phyloP scores from a whole-genome alignment of 331 rosid species.

The Pyracantha coccinea region DNA sequence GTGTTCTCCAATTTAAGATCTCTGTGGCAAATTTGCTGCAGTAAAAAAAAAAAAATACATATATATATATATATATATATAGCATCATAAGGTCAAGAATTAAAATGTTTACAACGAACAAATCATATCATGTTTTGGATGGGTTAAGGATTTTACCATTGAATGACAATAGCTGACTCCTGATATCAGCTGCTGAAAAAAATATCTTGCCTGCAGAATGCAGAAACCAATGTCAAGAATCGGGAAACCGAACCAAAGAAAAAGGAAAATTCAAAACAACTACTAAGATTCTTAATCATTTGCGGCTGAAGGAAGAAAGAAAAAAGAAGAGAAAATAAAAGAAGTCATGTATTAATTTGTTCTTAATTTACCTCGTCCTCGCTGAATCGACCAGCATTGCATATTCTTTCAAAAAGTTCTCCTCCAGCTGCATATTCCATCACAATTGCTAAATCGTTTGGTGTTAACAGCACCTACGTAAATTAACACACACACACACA shows the following conservation, averaged over 20 bases:
- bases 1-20: conserved; percentile 98
- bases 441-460: conserved; percentile 82
- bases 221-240: not conserved
- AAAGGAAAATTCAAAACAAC: not conserved
- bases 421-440: conserved; percentile 99
- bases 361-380: conserved; percentile 79
- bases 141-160: conserved; percentile 46
- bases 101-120: not conserved
- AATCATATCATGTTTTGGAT: not conserved
- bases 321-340: not conserved
- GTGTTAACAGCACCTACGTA: conserved; percentile 63
- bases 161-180: conserved; percentile 97
- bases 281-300: not conserved
- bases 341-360: not conserved
- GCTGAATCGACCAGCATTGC: conserved; percentile 92
- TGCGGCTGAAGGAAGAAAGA: not conserved
- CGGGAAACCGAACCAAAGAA: not conserved
- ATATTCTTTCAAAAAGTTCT: conserved; percentile 89
- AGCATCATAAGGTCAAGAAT: not conserved
- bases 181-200: conserved; percentile 89
- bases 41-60: not conserved
- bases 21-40: conserved; percentile 95
- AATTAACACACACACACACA: too few relatives aligned
- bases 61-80: too few relatives aligned
- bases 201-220: conserved; percentile 62